Percentiles rank a stretch among this genome's conserved stretches.
These are phyloP conservation scores for Jamesozyma rosinii DNA, from an alignment of 805 yeast species.

Conservation along the genomic window DNA sequence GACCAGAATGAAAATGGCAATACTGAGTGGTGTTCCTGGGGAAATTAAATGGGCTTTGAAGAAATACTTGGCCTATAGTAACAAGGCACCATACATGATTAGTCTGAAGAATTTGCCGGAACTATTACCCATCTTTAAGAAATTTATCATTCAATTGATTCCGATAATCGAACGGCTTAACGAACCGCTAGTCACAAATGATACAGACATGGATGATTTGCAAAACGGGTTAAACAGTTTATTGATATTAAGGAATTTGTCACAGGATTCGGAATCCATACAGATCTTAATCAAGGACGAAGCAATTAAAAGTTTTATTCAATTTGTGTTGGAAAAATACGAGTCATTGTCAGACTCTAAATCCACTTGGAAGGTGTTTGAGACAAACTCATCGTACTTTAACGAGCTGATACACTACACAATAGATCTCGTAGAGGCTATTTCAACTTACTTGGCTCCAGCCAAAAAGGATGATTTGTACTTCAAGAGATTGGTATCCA, in stretches of 20 bases:
- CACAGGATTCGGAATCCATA: conserved; percentile 77
- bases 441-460: conserved; percentile 74
- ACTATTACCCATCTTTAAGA: conserved; percentile 32
- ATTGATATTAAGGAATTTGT: conserved; percentile 65
- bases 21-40: conserved; percentile 50
- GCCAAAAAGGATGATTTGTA: conserved; percentile 56
- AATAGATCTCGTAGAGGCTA: conserved; percentile 74
- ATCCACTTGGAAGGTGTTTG: conserved; percentile 18
- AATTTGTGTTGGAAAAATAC: conserved; percentile 27
- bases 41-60: conserved; percentile 69
- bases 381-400: conserved; percentile 30
- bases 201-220: conserved; percentile 9
- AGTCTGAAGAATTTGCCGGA: conserved; percentile 36
- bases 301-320: conserved; percentile 38
- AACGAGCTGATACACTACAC: conserved; percentile 59
- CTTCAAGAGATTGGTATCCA: conserved; percentile 45
- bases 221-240: conserved; percentile 32
- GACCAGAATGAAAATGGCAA: conserved; percentile 60
- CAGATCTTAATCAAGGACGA: conserved; percentile 56
- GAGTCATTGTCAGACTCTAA: conserved; percentile 19
- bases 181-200: conserved; percentile 16
- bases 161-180: conserved; percentile 22
- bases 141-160: conserved; percentile 23
- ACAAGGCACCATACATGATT: conserved; percentile 42
- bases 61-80: conserved; percentile 31